These are phyloP conservation scores for Xylaria arbuscula DNA, from an alignment of 2,329 filamentous ascomycete species.

Conservation along the genomic window DNA sequence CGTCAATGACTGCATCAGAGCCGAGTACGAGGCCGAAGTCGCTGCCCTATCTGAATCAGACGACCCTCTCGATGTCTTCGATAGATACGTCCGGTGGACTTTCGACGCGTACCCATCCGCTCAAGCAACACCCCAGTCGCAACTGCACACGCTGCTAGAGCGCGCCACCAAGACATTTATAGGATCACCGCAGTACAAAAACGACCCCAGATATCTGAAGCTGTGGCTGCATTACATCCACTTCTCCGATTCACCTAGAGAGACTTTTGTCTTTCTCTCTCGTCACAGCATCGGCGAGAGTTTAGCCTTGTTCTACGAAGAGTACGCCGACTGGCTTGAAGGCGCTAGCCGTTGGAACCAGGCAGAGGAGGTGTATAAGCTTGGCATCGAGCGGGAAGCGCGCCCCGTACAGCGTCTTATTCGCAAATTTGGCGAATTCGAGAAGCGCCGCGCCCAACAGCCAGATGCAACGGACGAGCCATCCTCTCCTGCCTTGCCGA, in stretches of 20 bases:
- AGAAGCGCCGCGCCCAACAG: conserved; percentile 76
- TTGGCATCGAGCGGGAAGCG: conserved; percentile 90
- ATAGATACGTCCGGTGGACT: conserved; percentile 97
- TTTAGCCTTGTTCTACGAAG: conserved; percentile 94
- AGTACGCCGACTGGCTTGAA: conserved; percentile 95
- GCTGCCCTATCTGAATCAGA: conserved; percentile 84
- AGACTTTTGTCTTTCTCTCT: conserved; percentile 91
- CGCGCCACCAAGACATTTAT: conserved; percentile 92
- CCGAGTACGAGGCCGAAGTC: conserved; percentile 88
- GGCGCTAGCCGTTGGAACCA: conserved; percentile 84
- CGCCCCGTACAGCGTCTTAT: conserved; percentile 82
- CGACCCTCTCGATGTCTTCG: conserved; percentile 94
- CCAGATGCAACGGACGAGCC: conserved; percentile 73
- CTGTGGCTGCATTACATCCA: conserved; percentile 95
- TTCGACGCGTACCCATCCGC: conserved; percentile 94
- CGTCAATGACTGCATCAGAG: conserved; percentile 80
- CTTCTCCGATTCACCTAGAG: conserved; percentile 89
- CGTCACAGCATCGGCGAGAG: conserved; percentile 88
- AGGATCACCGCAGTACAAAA: conserved; percentile 87
- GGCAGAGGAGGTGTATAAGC: conserved; percentile 91
- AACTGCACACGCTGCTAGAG: conserved; percentile 88
- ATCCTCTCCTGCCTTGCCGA: conserved; percentile 86
- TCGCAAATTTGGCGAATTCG: conserved; percentile 93
- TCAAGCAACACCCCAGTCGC: conserved; percentile 91
- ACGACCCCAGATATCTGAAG: conserved; percentile 92